These are phyloP conservation scores for Lentinula sp. DNA, from an alignment of 768 basidiomycete genomes.

Conservation along the genomic window DNA sequence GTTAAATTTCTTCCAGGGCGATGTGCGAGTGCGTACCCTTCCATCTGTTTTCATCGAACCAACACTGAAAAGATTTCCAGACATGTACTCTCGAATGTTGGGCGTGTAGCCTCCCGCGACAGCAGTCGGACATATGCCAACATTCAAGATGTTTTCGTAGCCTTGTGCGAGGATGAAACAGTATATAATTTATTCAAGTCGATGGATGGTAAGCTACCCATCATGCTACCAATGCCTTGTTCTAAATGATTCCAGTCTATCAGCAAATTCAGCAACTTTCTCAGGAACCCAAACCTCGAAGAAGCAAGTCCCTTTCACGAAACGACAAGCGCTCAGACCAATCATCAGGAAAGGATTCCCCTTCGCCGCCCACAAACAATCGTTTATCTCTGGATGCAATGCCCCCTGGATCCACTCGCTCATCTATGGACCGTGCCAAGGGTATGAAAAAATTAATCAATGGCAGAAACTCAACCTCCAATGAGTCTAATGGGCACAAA, in stretches of 20 bases:
- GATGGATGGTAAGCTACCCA: conserved; percentile 61
- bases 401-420: conserved; percentile 31
- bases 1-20: conserved; percentile 40
- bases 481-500: conserved; percentile 44
- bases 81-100: conserved; percentile 79
- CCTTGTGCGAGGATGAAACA: conserved; percentile 85
- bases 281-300: conserved; percentile 47
- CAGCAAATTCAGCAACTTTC: conserved; percentile 70
- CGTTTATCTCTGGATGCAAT: conserved; percentile 33
- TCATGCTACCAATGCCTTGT: neutral
- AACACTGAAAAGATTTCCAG: conserved; percentile 31
- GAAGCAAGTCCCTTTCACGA: conserved; percentile 66
- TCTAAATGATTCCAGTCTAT: conserved; percentile 46
- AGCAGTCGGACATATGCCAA: conserved; percentile 74
- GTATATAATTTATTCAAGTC: conserved; percentile 81
- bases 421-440: conserved; percentile 62
- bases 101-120: conserved; percentile 80
- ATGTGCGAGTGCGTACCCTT: conserved; percentile 73
- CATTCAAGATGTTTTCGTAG: conserved; percentile 77
- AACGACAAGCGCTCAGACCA: conserved; percentile 42
- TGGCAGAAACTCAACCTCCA: conserved; percentile 31
- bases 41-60: conserved; percentile 3
- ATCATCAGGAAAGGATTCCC: conserved; percentile 26
- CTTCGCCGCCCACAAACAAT: conserved; percentile 22
- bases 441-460: conserved; percentile 53